A percentile compares a stretch with the other conserved stretches of the same genome.
Evolutionary conservation across 371 early-diverging fungal species (phyloP).

Genomic region (Encephalitozoon cuniculi): DNA sequence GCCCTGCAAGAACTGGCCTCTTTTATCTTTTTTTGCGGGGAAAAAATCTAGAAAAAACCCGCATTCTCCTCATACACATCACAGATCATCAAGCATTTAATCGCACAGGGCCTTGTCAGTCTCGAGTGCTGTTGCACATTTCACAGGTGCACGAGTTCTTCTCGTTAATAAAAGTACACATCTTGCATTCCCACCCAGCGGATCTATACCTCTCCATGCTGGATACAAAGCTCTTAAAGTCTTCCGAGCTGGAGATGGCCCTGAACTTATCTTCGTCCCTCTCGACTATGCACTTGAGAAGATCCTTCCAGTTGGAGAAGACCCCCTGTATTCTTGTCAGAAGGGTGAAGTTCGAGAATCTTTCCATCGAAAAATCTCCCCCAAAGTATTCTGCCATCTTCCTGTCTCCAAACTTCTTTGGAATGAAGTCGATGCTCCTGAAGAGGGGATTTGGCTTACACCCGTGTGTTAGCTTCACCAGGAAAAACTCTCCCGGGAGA

Average conservation of each 20-base stretch:
- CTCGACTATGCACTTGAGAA: constrained; percentile 13
- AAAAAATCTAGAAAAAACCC: constrained; percentile 1
- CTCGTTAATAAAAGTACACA: constrained; percentile 79
- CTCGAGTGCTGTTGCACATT: constrained; percentile 73
- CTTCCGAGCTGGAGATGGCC: not conserved
- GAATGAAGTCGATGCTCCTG: not conserved
- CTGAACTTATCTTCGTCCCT: constrained; percentile 5
- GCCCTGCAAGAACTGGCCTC: not conserved
- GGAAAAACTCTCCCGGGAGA: constrained; percentile 48
- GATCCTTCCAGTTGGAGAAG: not conserved
- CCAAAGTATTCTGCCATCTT: constrained; percentile 45
- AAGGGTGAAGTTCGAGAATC: constrained; percentile 38
- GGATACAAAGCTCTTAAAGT: constrained; percentile 32
- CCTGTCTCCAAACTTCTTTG: constrained; percentile 4
- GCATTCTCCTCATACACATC: not conserved
- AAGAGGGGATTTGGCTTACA: constrained; percentile 24
- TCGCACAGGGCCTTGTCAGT: not conserved
- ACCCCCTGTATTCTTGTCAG: constrained; percentile 13
- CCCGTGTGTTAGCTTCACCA: constrained; percentile 44
- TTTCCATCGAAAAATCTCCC: constrained; percentile 29
- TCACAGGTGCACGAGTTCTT: constrained; percentile 68
- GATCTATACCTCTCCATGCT: constrained; percentile 44
- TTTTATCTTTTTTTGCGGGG: constrained; percentile 6
- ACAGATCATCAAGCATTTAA: not conserved
- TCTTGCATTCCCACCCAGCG: constrained; percentile 68